Conservation (phyloP, 139 green algal species). For the Pycnococcus provasolii region DNA sequence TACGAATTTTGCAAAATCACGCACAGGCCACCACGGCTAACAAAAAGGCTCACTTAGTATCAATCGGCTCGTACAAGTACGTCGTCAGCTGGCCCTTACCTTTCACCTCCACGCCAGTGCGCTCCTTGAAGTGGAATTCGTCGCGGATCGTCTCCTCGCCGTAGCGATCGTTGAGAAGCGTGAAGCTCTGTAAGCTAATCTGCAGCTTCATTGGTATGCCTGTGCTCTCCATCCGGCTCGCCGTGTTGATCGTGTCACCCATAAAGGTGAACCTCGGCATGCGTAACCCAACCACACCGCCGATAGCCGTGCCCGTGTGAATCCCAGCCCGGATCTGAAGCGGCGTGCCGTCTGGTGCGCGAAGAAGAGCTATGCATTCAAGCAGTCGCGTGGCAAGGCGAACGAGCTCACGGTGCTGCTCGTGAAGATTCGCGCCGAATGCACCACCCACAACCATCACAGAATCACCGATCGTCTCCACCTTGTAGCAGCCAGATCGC, state of each 20-base stretch:
- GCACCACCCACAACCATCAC: no score
- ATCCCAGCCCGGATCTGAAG: conserved; percentile 19
- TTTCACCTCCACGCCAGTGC: no score
- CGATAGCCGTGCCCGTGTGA: conserved; percentile 24
- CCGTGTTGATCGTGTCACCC: conserved; percentile 34
- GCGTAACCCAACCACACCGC: conserved; percentile 27
- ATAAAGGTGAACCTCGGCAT: conserved; percentile 32
- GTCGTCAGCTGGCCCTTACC: no score
- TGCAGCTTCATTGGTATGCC: neutral
- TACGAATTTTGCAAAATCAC: no score
- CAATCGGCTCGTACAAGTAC: no score
- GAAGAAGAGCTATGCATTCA: conserved; percentile 12
- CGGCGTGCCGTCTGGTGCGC: neutral
- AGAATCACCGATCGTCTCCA: neutral
- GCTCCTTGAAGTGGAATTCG: no score
- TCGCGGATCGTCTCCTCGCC: no score
- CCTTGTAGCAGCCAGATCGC: neutral
- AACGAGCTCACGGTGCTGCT: neutral
- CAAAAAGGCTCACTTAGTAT: no score
- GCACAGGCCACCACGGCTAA: no score
- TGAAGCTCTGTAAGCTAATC: neutral
- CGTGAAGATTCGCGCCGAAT: neutral
- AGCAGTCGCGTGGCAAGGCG: neutral
- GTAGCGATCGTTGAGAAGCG: no score
- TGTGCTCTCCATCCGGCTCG: conserved; percentile 33